Base-by-base conservation (phyloP, 2,329 filamentous ascomycete genomes). In the Xylariaceae sp. region DNA sequence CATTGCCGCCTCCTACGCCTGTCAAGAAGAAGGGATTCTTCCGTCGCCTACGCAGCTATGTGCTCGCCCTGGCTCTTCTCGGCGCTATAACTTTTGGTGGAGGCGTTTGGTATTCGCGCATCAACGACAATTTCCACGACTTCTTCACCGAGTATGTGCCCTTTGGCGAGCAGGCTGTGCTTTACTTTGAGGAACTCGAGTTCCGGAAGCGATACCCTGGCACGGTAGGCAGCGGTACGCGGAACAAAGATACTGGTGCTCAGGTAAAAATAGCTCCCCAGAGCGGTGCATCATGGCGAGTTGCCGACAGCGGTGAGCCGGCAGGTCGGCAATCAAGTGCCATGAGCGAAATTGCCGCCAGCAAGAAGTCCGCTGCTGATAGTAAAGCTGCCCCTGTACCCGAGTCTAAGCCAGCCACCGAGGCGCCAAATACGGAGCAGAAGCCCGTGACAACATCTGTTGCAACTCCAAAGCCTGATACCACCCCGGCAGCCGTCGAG, bases 61-160 rank as follows among this genome's bases (percentile, higher is more conserved):
- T 97, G 53, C 75, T 92, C 61, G 89, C 89, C 49, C 74, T 97
- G 42, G 76, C 92, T 58, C 74, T 96, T 37, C 82, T 97, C 23
- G 86, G 89, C 21, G 84, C 85, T 5, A 74, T 95, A 37, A 86
- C 88, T 32, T 99, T 96, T 67, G 89, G 83, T 50, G 92, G 92
- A 61, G 92, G 93, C 63, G 87, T 97, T 50, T 96, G 89, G 80
- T 94, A 96, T 74, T 93, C 94, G 50, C 85, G 96, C 61, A 82
- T 94, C 73, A 96, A 88, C 69, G 94, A 99, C 79, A 96, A 91
- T 76, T 99, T 97, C 82, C 93, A 99, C 76, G 94, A 99, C 74
- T 94, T 97, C 79, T 99, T 99, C 77, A 97, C 92, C 66, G 92
- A 97, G 76, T 99, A 93, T 73, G 77, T 99, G 15, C 94, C 94